Evolutionary conservation across 2,329 filamentous ascomycete species (phyloP).

Genomic region (Purpureocillium takamizusanense): DNA sequence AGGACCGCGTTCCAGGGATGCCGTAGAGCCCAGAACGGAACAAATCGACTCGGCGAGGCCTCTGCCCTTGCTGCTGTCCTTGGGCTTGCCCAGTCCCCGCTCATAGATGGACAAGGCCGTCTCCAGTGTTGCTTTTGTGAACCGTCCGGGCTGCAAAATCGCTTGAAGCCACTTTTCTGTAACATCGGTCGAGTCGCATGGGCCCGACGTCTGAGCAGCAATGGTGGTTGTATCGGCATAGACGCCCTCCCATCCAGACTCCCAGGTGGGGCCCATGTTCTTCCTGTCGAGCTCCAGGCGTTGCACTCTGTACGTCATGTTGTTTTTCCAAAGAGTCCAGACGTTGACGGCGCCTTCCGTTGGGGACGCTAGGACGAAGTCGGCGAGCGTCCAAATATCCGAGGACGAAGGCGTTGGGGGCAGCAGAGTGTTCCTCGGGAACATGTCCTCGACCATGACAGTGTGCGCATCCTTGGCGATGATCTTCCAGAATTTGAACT

Average conservation of each 20-base stretch:
- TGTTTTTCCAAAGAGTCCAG: conserved; percentile 81
- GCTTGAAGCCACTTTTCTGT: conserved; percentile 81
- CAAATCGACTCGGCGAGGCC: conserved; percentile 70
- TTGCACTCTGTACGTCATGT: conserved; percentile 67
- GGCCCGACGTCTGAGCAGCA: conserved; percentile 46
- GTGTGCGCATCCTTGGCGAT: conserved; percentile 55
- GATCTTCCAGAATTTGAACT: conserved; percentile 90
- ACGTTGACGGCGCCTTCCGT: conserved; percentile 48
- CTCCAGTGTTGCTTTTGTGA: conserved; percentile 70
- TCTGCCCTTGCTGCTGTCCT: conserved; percentile 33
- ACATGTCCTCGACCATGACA: conserved; percentile 62
- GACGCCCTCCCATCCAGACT: conserved; percentile 61
- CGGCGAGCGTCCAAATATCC: conserved; percentile 71
- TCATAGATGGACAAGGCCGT: conserved; percentile 77
- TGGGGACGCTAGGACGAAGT: conserved; percentile 57
- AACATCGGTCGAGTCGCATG: conserved; percentile 58
- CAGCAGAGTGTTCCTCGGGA: conserved; percentile 49
- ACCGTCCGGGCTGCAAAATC: conserved; percentile 75
- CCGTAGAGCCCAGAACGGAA: conserved; percentile 59
- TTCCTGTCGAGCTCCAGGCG: conserved; percentile 64
- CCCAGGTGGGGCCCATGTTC: conserved; percentile 53
- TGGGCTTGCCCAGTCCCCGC: conserved; percentile 39
- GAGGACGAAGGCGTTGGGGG: conserved; percentile 63
- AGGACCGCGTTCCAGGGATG: conserved; percentile 51
- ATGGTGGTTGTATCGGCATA: conserved; percentile 49